Evolutionary conservation across 2,329 filamentous ascomycete species (phyloP).

Genomic region (Stagonosporopsis chrysanthemi): DNA sequence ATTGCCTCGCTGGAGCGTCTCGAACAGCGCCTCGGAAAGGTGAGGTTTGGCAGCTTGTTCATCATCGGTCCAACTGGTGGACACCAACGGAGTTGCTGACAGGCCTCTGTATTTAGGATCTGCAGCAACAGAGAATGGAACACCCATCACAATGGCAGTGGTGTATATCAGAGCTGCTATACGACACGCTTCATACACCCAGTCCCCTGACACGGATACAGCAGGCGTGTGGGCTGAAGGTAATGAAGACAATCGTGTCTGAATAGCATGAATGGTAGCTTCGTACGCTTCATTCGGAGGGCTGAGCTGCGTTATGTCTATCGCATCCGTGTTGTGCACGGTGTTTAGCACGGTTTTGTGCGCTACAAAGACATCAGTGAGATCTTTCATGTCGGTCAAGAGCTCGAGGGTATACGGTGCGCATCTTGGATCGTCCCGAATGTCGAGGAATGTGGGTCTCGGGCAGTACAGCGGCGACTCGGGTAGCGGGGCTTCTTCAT

Average conservation of each 20-base stretch:
- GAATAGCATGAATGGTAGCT: slow-evolving; percentile 23
- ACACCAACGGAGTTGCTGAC: not conserved
- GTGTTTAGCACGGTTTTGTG: slow-evolving; percentile 10
- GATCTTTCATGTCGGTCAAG: slow-evolving; percentile 41
- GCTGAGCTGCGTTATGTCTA: slow-evolving; percentile 5
- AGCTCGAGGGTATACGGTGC: slow-evolving; percentile 32
- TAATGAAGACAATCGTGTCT: slow-evolving; percentile 24
- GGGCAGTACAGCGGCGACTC: slow-evolving; percentile 48
- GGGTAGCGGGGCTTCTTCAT: slow-evolving; percentile 26
- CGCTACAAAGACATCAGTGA: slow-evolving; percentile 41
- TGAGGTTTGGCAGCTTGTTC: slow-evolving; percentile 7
- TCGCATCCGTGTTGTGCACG: slow-evolving; percentile 6
- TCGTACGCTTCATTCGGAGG: slow-evolving; percentile 23
- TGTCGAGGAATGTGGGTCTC: slow-evolving; percentile 28
- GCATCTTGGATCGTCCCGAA: slow-evolving; percentile 32
- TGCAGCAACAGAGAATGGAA: slow-evolving; percentile 41
- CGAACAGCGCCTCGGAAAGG: slow-evolving; percentile 32
- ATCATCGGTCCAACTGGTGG: not conserved
- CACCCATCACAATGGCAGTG: slow-evolving; percentile 35
- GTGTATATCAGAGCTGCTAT: slow-evolving; percentile 45
- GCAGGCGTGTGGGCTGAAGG: slow-evolving; percentile 36
- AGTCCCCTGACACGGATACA: slow-evolving; percentile 34
- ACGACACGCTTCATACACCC: slow-evolving; percentile 47
- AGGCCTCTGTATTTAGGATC: slow-evolving; percentile 13
- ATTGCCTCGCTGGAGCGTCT: slow-evolving; percentile 35